Evolutionary conservation across 768 basidiomycete genomes (phyloP), one percentile per base, ranked within the genome.

Genomic region (Mycena galopus): DNA sequence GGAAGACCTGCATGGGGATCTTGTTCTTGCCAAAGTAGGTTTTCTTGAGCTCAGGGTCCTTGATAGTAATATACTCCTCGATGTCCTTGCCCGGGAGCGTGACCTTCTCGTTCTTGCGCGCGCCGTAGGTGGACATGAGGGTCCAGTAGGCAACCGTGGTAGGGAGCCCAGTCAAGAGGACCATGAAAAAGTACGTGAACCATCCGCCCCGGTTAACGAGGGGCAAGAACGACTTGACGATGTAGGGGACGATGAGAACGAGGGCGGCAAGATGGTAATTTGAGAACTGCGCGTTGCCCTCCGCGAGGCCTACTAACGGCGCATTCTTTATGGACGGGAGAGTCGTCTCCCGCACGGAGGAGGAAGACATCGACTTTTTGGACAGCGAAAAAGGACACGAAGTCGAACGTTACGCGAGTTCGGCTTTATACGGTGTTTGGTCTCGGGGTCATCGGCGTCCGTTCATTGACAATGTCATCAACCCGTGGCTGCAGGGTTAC

Each of bases 1-100:
- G 93, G 88, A 98, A 97, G 75, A 94, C 84, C 84, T 99, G 97
- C 93, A 98, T 97, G 62, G 96, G 96, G 69, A 99, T 98, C 84
- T 98, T 99, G 77, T 91, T 89, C 83, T 92, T 94, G 74, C 92
- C 93, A 35, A 89, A 83, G 85, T 97, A 99, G 70, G 90, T 86
- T 33, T 87, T 86, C 85, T 91, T 94, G 80, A 99, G 88, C 70
- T 92, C 93, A 0, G 85, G 82, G 84, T 97, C 96, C 71, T 95
- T 92, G 84, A 99, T 93, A 55, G 92, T 93, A 79, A 99, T 94
- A 81, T 99, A 99, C 75, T 94, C 89, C 76, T 94, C 93, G 71
- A 98, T 90, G 77, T 93, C 89, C 82, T 93, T 94, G 71, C 92
- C 92, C 4, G 98, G 97, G 27, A 98, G 85, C 30, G 84, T 79